Conservation (phyloP, 179 eudicot species). For the Drosera spatulata region DNA sequence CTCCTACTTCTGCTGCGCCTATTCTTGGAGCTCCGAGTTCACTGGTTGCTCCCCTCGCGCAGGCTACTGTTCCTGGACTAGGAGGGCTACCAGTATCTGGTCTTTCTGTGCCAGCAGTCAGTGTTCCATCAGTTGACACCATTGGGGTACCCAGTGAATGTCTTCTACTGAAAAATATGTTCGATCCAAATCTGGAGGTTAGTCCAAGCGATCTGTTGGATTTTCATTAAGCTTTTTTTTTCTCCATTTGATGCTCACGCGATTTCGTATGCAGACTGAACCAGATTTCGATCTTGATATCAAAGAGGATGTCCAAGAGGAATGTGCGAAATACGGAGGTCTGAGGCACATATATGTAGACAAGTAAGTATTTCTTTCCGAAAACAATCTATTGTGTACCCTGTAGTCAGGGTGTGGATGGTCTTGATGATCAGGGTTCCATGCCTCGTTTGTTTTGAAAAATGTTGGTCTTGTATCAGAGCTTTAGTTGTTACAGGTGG, state of each 20-base stretch:
- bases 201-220: constrained; percentile 1
- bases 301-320: constrained; percentile 74
- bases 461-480: too few species aligned
- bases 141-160: constrained; percentile 83
- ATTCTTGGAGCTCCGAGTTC: constrained; percentile 25
- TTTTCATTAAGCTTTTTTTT: neutral
- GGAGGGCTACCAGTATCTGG: constrained; percentile 35
- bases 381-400: too few species aligned
- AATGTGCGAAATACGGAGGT: constrained; percentile 63
- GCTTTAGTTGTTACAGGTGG: too few species aligned
- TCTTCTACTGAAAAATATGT: constrained; percentile 80
- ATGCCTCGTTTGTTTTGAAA: too few species aligned
- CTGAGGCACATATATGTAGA: constrained; percentile 71
- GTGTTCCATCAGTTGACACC: constrained; percentile 36
- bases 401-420: too few species aligned
- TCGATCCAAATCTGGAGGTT: constrained; percentile 82
- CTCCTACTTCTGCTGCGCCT: constrained; percentile 20
- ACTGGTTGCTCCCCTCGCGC: constrained; percentile 28
- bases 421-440: too few species aligned
- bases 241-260: neutral
- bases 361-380: constrained; percentile 36
- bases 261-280: constrained; percentile 37
- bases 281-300: constrained; percentile 88
- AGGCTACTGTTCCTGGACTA: constrained; percentile 25
- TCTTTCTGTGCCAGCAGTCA: constrained; percentile 28